Evolutionary conservation across 495 filamentous ascomycete species (phyloP).

Genomic region (Talaromyces borbonicus): DNA sequence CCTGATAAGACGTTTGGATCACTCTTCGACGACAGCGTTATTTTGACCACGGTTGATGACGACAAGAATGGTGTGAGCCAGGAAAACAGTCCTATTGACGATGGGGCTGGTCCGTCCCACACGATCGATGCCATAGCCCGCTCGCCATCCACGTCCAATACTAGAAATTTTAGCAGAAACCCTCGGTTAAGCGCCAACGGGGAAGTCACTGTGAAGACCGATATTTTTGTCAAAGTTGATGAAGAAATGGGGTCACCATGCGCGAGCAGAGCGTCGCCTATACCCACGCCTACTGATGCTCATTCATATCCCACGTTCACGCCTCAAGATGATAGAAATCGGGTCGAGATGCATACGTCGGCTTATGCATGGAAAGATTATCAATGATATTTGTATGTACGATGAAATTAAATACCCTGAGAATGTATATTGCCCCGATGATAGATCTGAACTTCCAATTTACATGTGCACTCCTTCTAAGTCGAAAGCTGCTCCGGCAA

Average conservation of each 20-base stretch:
- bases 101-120: background rate
- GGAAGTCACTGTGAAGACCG: constrained; percentile 21
- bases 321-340: background rate
- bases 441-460: too few species aligned
- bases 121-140: background rate
- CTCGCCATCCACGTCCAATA: background rate
- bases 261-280: background rate
- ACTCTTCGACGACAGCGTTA: background rate
- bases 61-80: background rate
- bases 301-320: background rate
- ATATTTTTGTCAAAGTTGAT: constrained; percentile 24
- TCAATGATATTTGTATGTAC: background rate
- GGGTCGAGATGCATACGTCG: background rate
- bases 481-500: too few species aligned
- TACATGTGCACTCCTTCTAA: too few species aligned
- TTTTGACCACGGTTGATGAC: background rate
- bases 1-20: background rate
- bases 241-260: constrained; percentile 6
- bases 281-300: background rate
- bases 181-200: constrained; percentile 13
- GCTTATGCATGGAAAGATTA: background rate
- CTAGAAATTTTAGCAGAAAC: background rate
- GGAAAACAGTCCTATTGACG: background rate
- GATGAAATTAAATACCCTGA: too few species aligned
- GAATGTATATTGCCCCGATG: too few species aligned